Base-by-base conservation (phyloP, 2,329 filamentous ascomycete genomes). In the Thermoascus crustaceus region DNA sequence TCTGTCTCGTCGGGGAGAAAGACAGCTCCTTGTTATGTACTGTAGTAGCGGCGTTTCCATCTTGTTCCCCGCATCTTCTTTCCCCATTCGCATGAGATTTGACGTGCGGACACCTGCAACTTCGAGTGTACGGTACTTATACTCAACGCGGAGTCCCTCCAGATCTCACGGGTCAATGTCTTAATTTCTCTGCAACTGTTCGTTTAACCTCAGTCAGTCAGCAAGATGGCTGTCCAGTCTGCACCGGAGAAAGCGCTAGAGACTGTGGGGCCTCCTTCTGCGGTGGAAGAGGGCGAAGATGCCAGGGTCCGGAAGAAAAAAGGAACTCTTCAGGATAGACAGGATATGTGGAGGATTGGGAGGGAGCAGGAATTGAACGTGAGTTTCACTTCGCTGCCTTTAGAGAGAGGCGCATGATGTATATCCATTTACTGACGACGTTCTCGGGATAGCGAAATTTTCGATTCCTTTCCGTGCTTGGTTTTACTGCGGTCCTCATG, bases 301-400 rank as follows among this genome's bases (percentile, higher is more conserved):
- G 17, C 14, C 17, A 10, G 10, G 11, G 4, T 18, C 19, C 35
- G 36, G 9, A 8, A 21, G n/a, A 45, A 30, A 17, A 22, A 13
- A 23, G 55, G 53, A 19, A 58, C 55, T 3, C 13, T 29, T 17
- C 49, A 54, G 32, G 55, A 59, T 39, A 46, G 51, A 32, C 41
- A 46, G 20, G 55, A 59, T 34, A 59, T 58, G 55, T 49, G 49
- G 42, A 50, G 53, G 32, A 49, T 59, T 37, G 55, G 55, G 23
- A 50, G 53, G 24, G 37, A 48, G 7, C 55, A 59, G 38, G 51
- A 57, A 37, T 39, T 58, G 34, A 50, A 56, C 18, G 54, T 57
- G 23, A 38, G 37, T n/a, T n/a, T n/a, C n/a, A n/a, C n/a, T n/a
- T n/a, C n/a, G n/a, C n/a, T 35, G 14, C 35, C 18, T n/a, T 10